Conservation (phyloP, 2,329 filamentous ascomycete species). For the Exophiala lecanii-corni region DNA sequence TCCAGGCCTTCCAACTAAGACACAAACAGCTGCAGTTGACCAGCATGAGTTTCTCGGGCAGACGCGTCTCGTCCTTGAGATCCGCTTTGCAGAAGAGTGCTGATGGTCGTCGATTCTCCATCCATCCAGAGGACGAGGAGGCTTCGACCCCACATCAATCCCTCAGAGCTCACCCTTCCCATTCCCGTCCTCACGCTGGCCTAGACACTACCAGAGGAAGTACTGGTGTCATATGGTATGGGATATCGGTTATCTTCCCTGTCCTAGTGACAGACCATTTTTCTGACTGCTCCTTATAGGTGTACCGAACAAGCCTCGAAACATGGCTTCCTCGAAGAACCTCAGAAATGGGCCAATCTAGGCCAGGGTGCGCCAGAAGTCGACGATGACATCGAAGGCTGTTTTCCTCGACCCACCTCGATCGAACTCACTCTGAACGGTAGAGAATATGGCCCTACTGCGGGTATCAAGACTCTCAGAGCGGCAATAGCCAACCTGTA, state of each 20-base stretch:
- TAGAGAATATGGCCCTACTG: slow-evolving; percentile 88
- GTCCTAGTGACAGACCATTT: not conserved
- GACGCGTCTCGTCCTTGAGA: slow-evolving; percentile 41
- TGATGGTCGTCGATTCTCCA: slow-evolving; percentile 26
- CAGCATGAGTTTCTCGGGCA: slow-evolving; percentile 44
- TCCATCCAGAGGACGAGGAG: slow-evolving; percentile 49
- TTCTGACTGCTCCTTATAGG: slow-evolving; percentile 6
- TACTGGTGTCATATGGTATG: slow-evolving; percentile 92
- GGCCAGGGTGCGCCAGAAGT: slow-evolving; percentile 93
- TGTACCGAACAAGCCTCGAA: slow-evolving; percentile 66
- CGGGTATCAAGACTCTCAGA: slow-evolving; percentile 84
- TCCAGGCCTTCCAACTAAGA: not conserved
- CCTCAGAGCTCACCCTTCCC: slow-evolving; percentile 85
- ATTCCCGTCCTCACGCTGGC: slow-evolving; percentile 84
- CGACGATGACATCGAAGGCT: slow-evolving; percentile 85
- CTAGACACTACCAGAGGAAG: slow-evolving; percentile 83
- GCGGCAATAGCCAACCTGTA: slow-evolving; percentile 88
- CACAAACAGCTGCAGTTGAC: too few relatives aligned
- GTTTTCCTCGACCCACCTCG: slow-evolving; percentile 72
- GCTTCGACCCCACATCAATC: slow-evolving; percentile 81
- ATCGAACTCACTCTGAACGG: slow-evolving; percentile 75
- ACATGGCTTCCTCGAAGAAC: slow-evolving; percentile 80
- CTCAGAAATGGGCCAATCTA: slow-evolving; percentile 82
- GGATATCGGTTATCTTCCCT: slow-evolving; percentile 45
- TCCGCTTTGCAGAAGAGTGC: slow-evolving; percentile 27